Conservation (phyloP, 257 asterid species). For the Lavandula angustifolia region DNA sequence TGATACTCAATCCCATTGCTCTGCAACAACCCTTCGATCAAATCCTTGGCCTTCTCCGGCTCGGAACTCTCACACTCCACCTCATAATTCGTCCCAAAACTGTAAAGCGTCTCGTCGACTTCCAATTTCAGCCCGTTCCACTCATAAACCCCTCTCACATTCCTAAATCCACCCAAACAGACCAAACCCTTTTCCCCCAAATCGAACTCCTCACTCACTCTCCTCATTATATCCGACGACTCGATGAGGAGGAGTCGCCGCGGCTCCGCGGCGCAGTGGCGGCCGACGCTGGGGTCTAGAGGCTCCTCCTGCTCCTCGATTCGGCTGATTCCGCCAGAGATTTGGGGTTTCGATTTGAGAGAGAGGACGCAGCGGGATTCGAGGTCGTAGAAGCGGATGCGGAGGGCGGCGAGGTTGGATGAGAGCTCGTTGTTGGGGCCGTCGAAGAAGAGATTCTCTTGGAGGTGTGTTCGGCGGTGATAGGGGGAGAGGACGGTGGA, state of each 20-base stretch:
- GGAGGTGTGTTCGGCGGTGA: slow-evolving; percentile 70
- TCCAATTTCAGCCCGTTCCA: slow-evolving; percentile 86
- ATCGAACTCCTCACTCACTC: slow-evolving; percentile 58
- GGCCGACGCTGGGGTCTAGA: slow-evolving; percentile 66
- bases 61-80: slow-evolving; percentile 79
- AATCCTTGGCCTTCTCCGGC: slow-evolving; percentile 63
- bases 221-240: slow-evolving; percentile 45
- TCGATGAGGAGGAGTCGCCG: slow-evolving; percentile 52
- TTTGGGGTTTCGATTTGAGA: slow-evolving; percentile 66
- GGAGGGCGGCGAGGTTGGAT: slow-evolving; percentile 77
- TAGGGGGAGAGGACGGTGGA: slow-evolving; percentile 58
- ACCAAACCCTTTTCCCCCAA: slow-evolving; percentile 53
- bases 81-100: slow-evolving; percentile 74
- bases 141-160: slow-evolving; percentile 71
- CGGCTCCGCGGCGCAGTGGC: slow-evolving; percentile 73
- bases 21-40: slow-evolving; percentile 61
- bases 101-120: slow-evolving; percentile 70
- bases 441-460: slow-evolving; percentile 87
- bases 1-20: slow-evolving; percentile 55
- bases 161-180: slow-evolving; percentile 80
- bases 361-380: slow-evolving; percentile 71
- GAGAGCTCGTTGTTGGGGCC: slow-evolving; percentile 66
- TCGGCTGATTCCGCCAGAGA: slow-evolving; percentile 74
- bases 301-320: slow-evolving; percentile 78
- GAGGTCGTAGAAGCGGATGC: slow-evolving; percentile 92